Evolutionary conservation across 257 asterid species (phyloP).

Genomic region (Leptodermis oblonga): DNA sequence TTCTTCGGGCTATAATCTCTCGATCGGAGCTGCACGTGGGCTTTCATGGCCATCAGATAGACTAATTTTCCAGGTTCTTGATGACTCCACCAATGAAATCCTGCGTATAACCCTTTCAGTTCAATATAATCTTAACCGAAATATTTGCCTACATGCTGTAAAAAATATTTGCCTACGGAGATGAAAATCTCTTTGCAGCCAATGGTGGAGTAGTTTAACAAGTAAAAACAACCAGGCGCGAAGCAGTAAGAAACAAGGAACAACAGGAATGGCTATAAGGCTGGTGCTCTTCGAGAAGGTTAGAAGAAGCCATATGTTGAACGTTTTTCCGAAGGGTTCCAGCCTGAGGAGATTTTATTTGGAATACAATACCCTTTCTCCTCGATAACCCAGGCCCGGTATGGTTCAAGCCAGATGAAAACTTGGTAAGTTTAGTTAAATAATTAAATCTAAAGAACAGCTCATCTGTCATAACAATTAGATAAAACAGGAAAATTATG

Average conservation of each 20-base stretch:
- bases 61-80: constrained; percentile 74
- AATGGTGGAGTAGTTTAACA: constrained; percentile 65
- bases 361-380: constrained; percentile 81
- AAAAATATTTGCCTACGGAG: constrained; percentile 8
- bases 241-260: constrained; percentile 78
- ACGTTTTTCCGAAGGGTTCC: constrained; percentile 79
- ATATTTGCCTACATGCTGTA: constrained; percentile 2
- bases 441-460: constrained; percentile 8
- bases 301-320: constrained; percentile 65
- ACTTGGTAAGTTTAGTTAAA: constrained; percentile 53
- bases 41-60: constrained; percentile 83
- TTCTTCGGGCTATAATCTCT: constrained; percentile 74
- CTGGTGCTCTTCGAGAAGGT: constrained; percentile 91
- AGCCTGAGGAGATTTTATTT: constrained; percentile 80
- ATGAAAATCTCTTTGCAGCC: constrained; percentile 38
- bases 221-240: constrained; percentile 65
- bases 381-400: constrained; percentile 66
- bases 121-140: constrained; percentile 2
- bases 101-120: constrained; percentile 50
- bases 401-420: constrained; percentile 98
- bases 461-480: neutral
- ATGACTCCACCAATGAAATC: constrained; percentile 77
- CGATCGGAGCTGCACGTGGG: constrained; percentile 76
- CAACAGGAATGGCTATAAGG: constrained; percentile 92
- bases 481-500: neutral